These are phyloP conservation scores for Alloteropsis semialata DNA, from an alignment of 176 grass and related monocot species.

Conservation along the genomic window DNA sequence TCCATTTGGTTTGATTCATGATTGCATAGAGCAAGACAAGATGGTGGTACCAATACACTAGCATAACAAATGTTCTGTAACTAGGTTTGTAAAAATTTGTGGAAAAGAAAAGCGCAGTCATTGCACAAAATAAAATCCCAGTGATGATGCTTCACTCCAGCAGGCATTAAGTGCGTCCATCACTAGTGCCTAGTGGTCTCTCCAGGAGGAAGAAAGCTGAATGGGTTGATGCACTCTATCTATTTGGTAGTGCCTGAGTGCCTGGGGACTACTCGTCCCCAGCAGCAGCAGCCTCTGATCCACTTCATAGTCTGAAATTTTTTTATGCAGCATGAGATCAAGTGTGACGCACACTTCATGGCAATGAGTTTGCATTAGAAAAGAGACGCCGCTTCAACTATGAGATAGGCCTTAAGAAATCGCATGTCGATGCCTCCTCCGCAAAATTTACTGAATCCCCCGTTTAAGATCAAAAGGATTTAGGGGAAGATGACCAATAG, in stretches of 20 bases:
- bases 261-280: neutral
- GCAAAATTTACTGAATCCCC: too few relatives aligned
- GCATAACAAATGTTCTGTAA: neutral
- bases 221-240: conserved; percentile 5
- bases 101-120: neutral
- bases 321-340: conserved; percentile 2
- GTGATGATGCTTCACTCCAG: neutral
- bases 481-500: neutral
- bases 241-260: neutral
- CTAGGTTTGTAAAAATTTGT: neutral
- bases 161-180: neutral
- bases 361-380: neutral
- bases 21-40: neutral
- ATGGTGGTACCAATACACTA: neutral
- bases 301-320: conserved; percentile 3
- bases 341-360: neutral
- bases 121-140: neutral
- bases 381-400: neutral
- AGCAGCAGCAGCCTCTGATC: conserved; percentile 4
- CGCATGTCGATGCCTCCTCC: neutral
- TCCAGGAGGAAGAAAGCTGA: neutral
- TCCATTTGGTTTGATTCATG: neutral
- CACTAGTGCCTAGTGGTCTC: conserved; percentile 4
- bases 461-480: too few relatives aligned
- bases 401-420: neutral